phyloP scores from a whole-genome alignment of 495 filamentous ascomycete genomes.

The Lasiosphaeris hirsuta region DNA sequence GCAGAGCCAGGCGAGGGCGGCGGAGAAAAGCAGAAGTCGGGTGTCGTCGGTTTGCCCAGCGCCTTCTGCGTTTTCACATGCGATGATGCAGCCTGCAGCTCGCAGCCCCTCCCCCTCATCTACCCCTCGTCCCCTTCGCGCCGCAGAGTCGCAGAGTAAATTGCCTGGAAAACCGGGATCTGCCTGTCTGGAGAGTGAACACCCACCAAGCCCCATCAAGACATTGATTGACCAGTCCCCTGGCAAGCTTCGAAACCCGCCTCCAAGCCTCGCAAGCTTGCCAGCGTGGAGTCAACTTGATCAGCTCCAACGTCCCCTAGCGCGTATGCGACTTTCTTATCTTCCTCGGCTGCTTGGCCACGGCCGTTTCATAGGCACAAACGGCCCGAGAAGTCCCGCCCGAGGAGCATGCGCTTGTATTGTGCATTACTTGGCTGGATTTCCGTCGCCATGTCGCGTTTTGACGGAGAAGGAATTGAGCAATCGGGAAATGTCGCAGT shows the following conservation, averaged over 20 bases:
- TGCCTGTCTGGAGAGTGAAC: too few relatives aligned
- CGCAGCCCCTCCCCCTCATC: not conserved
- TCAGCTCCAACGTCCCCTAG: not conserved
- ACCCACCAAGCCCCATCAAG: too few relatives aligned
- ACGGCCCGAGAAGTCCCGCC: conserved; percentile 19
- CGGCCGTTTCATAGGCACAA: conserved; percentile 6
- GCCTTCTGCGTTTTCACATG: conserved; percentile 11
- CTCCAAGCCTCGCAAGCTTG: not conserved
- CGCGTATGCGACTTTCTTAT: conserved; percentile 15
- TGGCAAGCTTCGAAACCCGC: too few relatives aligned
- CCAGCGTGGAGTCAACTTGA: not conserved
- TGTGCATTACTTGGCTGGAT: not conserved
- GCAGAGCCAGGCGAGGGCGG: not conserved
- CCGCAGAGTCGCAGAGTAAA: too few relatives aligned
- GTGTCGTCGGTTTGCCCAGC: not conserved
- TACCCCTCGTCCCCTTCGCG: not conserved
- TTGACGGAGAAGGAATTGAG: not conserved
- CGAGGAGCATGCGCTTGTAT: not conserved
- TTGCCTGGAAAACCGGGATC: too few relatives aligned
- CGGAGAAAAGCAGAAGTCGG: not conserved
- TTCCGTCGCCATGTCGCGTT: not conserved
- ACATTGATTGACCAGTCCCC: too few relatives aligned
- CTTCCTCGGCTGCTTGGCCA: conserved; percentile 14
- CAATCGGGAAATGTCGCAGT: too few relatives aligned
- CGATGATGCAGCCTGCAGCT: not conserved